A percentile compares a stretch with the other conserved stretches of the same genome.
Evolutionary conservation across 257 asterid species (phyloP).

Genomic region (Thymus mandschuricus): DNA sequence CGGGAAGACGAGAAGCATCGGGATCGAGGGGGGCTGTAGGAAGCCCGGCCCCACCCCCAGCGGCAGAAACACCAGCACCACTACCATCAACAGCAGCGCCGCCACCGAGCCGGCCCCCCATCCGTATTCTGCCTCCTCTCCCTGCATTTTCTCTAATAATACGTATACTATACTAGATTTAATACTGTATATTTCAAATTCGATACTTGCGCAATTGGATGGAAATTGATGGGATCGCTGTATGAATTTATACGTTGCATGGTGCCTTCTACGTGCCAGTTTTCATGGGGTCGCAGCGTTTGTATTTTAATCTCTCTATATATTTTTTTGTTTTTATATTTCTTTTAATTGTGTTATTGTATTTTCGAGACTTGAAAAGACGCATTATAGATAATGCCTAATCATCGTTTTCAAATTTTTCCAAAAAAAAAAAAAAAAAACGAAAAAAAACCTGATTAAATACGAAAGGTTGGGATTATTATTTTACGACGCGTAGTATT

Average conservation of each 20-base stretch:
- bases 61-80: slow-evolving; percentile 46
- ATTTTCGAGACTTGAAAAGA: background rate
- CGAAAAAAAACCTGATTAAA: too few relatives aligned
- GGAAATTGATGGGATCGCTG: too few relatives aligned
- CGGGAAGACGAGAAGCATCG: slow-evolving; percentile 41
- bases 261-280: slow-evolving; percentile 37
- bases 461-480: too few relatives aligned
- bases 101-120: slow-evolving; percentile 58
- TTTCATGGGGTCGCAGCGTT: slow-evolving; percentile 18
- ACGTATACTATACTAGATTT: too few relatives aligned
- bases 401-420: background rate
- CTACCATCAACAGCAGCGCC: slow-evolving; percentile 45
- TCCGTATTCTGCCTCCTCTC: slow-evolving; percentile 42
- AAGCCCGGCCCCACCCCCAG: slow-evolving; percentile 46
- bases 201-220: too few relatives aligned
- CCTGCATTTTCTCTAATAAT: slow-evolving; percentile 14
- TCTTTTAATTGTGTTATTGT: background rate
- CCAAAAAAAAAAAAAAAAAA: background rate
- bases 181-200: too few relatives aligned
- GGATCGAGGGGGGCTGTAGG: slow-evolving; percentile 41
- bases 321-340: background rate
- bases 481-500: too few relatives aligned
- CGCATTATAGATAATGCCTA: background rate
- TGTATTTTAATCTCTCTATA: background rate
- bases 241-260: slow-evolving; percentile 26